phyloP scores from a whole-genome alignment of 257 asterid genomes.

The Handroanthus guayacan region DNA sequence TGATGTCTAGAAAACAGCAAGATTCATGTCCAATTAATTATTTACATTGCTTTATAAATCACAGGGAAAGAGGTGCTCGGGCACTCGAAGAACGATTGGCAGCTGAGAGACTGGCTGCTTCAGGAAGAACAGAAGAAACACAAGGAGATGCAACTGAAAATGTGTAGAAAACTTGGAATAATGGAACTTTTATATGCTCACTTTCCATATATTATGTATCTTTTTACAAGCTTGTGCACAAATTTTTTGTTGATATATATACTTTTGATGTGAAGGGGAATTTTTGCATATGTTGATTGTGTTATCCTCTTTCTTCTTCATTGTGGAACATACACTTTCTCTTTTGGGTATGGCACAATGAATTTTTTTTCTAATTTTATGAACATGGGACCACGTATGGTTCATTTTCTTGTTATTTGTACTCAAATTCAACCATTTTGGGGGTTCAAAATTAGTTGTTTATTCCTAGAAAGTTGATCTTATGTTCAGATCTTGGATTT shows the following conservation, averaged over 20 bases:
- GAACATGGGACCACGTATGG: neutral
- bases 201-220: constrained; percentile 37
- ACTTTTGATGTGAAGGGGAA: constrained; percentile 30
- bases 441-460: neutral
- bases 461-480: neutral
- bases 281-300: constrained; percentile 29
- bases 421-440: neutral
- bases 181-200: constrained; percentile 33
- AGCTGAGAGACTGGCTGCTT: constrained; percentile 70
- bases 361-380: neutral
- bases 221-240: constrained; percentile 38
- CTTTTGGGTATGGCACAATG: neutral
- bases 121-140: constrained; percentile 57
- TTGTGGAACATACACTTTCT: neutral
- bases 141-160: constrained; percentile 64
- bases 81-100: constrained; percentile 95
- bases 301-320: constrained; percentile 5
- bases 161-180: constrained; percentile 52
- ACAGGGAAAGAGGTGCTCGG: constrained; percentile 96
- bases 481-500: too few relatives aligned
- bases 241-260: constrained; percentile 29
- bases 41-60: constrained; percentile 17
- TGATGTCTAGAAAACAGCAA: neutral
- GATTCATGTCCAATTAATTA: neutral
- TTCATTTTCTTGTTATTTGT: neutral